A percentile compares a stretch with the other conserved stretches of the same genome.
phyloP scores from a whole-genome alignment of 768 basidiomycete species.

The Kwoniella sp. region DNA sequence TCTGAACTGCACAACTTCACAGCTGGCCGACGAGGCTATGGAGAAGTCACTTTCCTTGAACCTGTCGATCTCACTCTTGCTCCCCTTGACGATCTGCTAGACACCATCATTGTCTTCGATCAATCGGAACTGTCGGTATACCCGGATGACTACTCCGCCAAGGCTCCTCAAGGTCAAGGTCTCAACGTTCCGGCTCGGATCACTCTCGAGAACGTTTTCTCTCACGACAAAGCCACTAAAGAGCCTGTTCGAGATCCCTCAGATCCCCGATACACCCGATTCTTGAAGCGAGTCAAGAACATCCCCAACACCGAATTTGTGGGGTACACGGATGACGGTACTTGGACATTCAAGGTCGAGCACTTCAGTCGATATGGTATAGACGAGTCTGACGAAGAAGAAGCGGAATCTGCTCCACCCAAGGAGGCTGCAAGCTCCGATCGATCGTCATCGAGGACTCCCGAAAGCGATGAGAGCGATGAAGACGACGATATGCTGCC shows the following conservation, averaged over 20 bases:
- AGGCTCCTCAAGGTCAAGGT: conserved; percentile 79
- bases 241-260: conserved; percentile 82
- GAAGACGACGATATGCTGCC: conserved; percentile 37
- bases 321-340: conserved; percentile 74
- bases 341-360: conserved; percentile 91
- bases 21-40: conserved; percentile 89
- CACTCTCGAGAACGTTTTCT: conserved; percentile 77
- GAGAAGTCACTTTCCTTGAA: conserved; percentile 78
- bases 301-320: conserved; percentile 87
- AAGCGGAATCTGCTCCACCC: conserved; percentile 22
- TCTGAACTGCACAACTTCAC: conserved; percentile 73
- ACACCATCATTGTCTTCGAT: conserved; percentile 83
- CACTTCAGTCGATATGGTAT: conserved; percentile 67
- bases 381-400: conserved; percentile 42
- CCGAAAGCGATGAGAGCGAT: conserved; percentile 29
- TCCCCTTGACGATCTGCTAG: conserved; percentile 77
- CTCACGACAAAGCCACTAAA: conserved; percentile 85
- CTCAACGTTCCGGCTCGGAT: conserved; percentile 85
- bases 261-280: conserved; percentile 72
- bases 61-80: conserved; percentile 81
- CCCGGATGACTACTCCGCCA: conserved; percentile 84
- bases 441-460: conserved; percentile 12
- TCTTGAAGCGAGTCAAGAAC: conserved; percentile 73
- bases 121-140: conserved; percentile 93
- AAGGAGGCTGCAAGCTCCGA: conserved; percentile 2